These are phyloP conservation scores for Ceratobasidium sp. DNA, from an alignment of 1,284 basidiomycete species.

Conservation along the genomic window DNA sequence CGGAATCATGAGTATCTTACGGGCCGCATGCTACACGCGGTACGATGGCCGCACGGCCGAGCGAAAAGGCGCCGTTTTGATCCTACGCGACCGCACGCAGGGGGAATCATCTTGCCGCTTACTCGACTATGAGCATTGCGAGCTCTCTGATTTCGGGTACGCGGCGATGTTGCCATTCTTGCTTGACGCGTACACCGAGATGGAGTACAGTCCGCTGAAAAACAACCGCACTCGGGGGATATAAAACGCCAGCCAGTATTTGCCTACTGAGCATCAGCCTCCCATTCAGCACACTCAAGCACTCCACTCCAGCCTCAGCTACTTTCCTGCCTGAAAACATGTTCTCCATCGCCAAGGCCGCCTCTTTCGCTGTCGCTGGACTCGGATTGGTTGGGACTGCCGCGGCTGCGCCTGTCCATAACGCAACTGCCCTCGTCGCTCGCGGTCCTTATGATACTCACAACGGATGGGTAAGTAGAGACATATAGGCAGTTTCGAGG, in stretches of 20 bases:
- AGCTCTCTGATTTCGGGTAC: neutral
- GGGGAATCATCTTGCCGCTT: neutral
- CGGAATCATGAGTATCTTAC: neutral
- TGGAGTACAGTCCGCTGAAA: too few relatives aligned
- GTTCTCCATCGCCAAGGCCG: conserved; percentile 13
- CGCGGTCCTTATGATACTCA: conserved; percentile 44
- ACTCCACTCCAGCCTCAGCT: neutral
- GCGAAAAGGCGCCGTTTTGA: neutral
- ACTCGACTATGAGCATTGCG: neutral
- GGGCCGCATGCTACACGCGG: conserved; percentile 5
- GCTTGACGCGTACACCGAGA: neutral
- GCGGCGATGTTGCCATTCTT: neutral
- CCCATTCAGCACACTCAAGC: neutral
- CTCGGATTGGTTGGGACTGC: conserved; percentile 29
- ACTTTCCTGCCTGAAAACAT: neutral
- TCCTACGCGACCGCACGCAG: neutral
- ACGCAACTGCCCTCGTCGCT: conserved; percentile 27
- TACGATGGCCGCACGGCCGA: neutral
- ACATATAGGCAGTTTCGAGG: neutral
- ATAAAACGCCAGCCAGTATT: neutral
- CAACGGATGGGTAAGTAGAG: conserved; percentile 43
- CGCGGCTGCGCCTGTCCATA: conserved; percentile 31
- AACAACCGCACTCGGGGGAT: too few relatives aligned
- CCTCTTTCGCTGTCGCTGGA: conserved; percentile 1
- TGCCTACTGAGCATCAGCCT: neutral